A percentile compares a stretch with the other conserved stretches of the same genome.
Evolutionary conservation across 345 rosid genomes (phyloP).

Genomic region (Murraya paniculata): DNA sequence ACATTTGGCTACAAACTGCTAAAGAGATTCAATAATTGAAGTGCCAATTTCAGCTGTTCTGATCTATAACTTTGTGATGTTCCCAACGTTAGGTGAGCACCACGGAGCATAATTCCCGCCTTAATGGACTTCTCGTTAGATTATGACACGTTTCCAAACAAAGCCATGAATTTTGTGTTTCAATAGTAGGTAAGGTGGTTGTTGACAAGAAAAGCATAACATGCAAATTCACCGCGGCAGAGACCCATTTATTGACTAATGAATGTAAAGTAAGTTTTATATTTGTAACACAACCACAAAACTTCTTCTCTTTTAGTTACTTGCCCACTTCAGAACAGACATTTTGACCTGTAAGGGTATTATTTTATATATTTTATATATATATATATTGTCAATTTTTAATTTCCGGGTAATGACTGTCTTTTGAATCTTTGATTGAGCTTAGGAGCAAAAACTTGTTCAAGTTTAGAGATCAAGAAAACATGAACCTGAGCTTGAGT

Average conservation of each 20-base stretch:
- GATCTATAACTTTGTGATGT: neutral
- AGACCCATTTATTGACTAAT: slow-evolving; percentile 1
- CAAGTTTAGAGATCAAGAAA: neutral
- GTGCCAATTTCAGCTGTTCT: neutral
- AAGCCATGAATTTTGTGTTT: slow-evolving; percentile 9
- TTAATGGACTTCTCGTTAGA: slow-evolving; percentile 7
- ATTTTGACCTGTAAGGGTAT: neutral
- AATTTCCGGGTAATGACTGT: neutral
- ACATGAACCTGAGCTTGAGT: neutral
- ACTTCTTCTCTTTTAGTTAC: neutral
- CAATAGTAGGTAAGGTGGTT: slow-evolving; percentile 15
- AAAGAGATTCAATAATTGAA: neutral
- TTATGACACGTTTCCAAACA: neutral
- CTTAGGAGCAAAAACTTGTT: neutral
- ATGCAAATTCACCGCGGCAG: neutral
- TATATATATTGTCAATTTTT: neutral
- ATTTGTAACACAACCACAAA: neutral
- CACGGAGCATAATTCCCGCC: slow-evolving; percentile 10
- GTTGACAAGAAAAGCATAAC: neutral
- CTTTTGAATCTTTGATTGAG: neutral
- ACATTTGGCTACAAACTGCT: neutral
- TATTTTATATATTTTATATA: neutral
- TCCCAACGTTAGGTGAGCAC: slow-evolving; percentile 19
- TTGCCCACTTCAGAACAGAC: slow-evolving; percentile 8
- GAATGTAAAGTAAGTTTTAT: neutral